These are phyloP conservation scores for Spongiforma sp. DNA, from an alignment of 1,284 basidiomycete genomes.

Conservation along the genomic window DNA sequence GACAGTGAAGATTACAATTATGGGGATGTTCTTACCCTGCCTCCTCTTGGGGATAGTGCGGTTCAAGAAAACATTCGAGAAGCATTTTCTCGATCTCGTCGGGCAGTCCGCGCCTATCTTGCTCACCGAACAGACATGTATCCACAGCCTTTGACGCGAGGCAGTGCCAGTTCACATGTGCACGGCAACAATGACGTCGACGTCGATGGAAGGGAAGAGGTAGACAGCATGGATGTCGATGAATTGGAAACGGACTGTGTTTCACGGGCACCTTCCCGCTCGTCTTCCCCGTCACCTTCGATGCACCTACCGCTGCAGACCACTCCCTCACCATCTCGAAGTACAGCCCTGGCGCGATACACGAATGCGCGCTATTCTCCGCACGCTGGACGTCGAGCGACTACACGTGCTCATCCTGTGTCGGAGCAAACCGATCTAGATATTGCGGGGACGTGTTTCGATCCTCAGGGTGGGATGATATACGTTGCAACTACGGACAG, in stretches of 20 bases:
- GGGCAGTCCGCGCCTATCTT: conserved; percentile 46
- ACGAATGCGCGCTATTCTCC: conserved; percentile 24
- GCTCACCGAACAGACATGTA: conserved; percentile 29
- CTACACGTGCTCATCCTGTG: conserved; percentile 13
- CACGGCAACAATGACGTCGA: conserved; percentile 30
- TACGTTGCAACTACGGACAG: conserved; percentile 71
- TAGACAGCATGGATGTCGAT: conserved; percentile 45
- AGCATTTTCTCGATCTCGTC: conserved; percentile 53
- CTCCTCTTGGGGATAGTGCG: conserved; percentile 58
- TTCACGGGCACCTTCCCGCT: conserved; percentile 51
- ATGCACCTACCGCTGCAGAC: conserved; percentile 31
- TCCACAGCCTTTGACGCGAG: conserved; percentile 25
- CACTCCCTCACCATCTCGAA: conserved; percentile 27
- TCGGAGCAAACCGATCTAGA: conserved; percentile 53
- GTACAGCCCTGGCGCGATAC: conserved; percentile 20
- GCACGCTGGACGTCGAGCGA: conserved; percentile 25
- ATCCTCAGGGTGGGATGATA: conserved; percentile 66
- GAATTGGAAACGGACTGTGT: conserved; percentile 51
- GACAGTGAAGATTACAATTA: conserved; percentile 36
- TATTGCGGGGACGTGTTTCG: conserved; percentile 76
- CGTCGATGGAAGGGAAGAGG: conserved; percentile 26
- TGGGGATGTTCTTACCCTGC: conserved; percentile 56
- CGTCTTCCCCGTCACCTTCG: conserved; percentile 48
- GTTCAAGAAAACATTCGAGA: conserved; percentile 66
- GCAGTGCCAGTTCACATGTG: conserved; percentile 15